Evolutionary conservation across 2,329 filamentous ascomycete species (phyloP).

Genomic region (Tolypocladium tundrense): DNA sequence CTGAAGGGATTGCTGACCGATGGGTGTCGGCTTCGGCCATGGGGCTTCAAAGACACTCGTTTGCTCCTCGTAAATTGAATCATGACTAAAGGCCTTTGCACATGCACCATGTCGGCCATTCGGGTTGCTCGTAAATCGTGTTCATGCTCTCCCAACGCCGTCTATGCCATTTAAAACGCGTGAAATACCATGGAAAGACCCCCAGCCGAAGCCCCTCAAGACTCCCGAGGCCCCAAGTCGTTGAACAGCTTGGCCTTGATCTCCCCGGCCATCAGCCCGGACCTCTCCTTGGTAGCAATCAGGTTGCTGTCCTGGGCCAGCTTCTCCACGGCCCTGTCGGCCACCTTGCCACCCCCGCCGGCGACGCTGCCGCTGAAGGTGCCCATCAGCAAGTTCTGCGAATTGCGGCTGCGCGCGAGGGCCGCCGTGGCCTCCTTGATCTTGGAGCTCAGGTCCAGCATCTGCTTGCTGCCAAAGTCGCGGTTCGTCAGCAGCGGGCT

Average conservation of each 20-base stretch:
- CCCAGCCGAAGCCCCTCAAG: not conserved
- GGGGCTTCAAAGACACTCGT: not conserved
- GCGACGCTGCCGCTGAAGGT: constrained; percentile 9
- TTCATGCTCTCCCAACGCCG: not conserved
- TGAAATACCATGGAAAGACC: not conserved
- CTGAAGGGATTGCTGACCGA: not conserved
- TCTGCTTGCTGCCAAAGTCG: constrained; percentile 87
- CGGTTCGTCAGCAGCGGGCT: constrained; percentile 85
- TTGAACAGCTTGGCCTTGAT: constrained; percentile 56
- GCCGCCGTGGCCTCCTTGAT: constrained; percentile 51
- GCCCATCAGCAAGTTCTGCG: constrained; percentile 13
- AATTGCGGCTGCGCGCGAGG: constrained; percentile 14
- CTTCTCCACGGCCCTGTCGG: constrained; percentile 45
- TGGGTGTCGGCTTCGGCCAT: no score
- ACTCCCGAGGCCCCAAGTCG: constrained; percentile 16
- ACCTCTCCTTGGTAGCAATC: constrained; percentile 51
- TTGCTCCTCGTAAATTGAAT: no score
- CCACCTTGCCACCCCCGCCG: constrained; percentile 10
- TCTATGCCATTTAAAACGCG: not conserved
- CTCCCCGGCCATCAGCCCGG: constrained; percentile 50
- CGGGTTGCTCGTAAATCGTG: not conserved
- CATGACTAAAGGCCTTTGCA: not conserved
- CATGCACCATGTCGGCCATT: not conserved
- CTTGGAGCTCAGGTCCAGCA: constrained; percentile 78
- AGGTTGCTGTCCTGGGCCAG: constrained; percentile 49